Base-by-base conservation (phyloP, 768 basidiomycete species). In the Tubosaeta brunneosetosa region DNA sequence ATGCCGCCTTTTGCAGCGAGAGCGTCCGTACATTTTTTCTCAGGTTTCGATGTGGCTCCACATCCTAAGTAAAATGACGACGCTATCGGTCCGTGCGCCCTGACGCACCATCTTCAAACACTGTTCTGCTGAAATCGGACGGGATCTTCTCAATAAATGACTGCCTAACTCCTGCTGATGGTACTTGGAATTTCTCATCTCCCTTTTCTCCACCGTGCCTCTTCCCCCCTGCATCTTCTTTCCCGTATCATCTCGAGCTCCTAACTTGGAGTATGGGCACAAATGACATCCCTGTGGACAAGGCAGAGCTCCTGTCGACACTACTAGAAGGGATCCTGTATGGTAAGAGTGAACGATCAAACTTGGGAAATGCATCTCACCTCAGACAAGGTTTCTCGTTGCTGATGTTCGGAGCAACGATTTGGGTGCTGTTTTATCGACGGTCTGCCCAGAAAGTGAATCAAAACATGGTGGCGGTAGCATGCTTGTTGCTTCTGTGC, bases 351-450 rank as follows among this genome's bases (percentile, higher is more conserved):
- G n/a, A 17, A 6, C 11, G 3, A 38, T 29, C 1, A 12, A 48
- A 33, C 16, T 8, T 50, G 6, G 17, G 29, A 33, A 48, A 32
- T 22, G 6, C 5, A 27, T 47, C 26, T 34, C 12, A 38, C 36
- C 36, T 17, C 40, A 25, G 4, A 9, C 13, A 44, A 71, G 70
- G 69, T 3, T 69, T 69, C 55, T 71, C 67, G 2, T 10, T 69
- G 11, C 38, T 69, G n/a, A 69, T 71, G 70, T 71, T 68, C 48
- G 60, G 63, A 6, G 59, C 52, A 10, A 69, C 69, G 1, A 46
- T 70, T 2, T 65, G 59, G 59, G 55, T 60, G 3, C 50, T 69
- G 12, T 27, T 59, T 6, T 47, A 33, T 22, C 52, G 52, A 16
- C 58, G 51, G n/a, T 40, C 32, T 19, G 45, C 37, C 14, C 12